phyloP scores from a whole-genome alignment of 1,284 basidiomycete species.

The Phenoliferia sp. region DNA sequence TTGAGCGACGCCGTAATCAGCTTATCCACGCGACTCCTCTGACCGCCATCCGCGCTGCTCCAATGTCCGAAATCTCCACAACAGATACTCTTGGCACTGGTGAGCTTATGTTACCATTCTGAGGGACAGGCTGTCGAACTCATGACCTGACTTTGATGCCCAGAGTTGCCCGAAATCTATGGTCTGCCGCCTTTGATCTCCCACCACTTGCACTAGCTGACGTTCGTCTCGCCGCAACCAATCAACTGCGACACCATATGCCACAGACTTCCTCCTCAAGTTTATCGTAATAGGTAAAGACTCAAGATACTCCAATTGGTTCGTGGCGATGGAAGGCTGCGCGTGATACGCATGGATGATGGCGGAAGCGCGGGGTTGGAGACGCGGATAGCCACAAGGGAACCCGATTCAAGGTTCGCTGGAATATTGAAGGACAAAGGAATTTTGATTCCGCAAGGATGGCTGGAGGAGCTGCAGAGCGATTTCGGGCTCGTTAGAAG shows the following conservation, averaged over 20 bases:
- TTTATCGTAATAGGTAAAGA: constrained; percentile 88
- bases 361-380: not conserved
- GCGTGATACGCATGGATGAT: not conserved
- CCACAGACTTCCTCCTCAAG: constrained; percentile 94
- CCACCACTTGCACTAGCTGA: not conserved
- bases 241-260: constrained; percentile 5
- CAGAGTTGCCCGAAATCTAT: constrained; percentile 84
- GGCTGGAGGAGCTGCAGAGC: not conserved
- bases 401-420: not conserved
- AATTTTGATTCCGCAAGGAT: not conserved
- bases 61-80: too few species aligned
- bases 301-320: constrained; percentile 3
- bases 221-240: not conserved
- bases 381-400: not conserved
- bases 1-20: too few species aligned
- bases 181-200: constrained; percentile 52
- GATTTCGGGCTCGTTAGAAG: not conserved
- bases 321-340: not conserved
- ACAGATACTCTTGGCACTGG: too few species aligned
- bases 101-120: not conserved
- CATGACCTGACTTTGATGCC: not conserved
- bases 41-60: too few species aligned
- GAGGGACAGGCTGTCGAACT: not conserved
- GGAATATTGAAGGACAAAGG: not conserved
- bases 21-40: too few species aligned